Base-by-base conservation (phyloP, 768 basidiomycete genomes). In the Amanita subjunquillea region DNA sequence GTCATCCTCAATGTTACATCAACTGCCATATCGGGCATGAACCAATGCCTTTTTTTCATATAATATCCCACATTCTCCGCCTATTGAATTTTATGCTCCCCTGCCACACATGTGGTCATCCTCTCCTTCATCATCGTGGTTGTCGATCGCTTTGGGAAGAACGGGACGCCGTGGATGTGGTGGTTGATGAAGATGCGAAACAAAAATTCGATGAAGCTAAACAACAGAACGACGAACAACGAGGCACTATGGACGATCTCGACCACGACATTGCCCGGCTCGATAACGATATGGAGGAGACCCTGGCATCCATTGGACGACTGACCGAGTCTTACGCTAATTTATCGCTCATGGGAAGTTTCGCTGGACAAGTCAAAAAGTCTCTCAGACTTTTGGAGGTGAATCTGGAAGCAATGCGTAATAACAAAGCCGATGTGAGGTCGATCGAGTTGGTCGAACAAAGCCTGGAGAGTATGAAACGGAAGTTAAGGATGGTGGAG, bases 111-210 rank as follows among this genome's bases (percentile, higher is more conserved):
- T 37, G 36, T 3, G 20, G 23, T 2, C 43, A 44, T 27, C 27
- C 43, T n/a, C 22, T 13, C 15, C 13, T 15, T 6, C 23, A 44
- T 13, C 43, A 44, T 17, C n/a, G 32, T n/a, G 17, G 4, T 22
- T 30, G 34, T 37, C 34, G 20, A 32, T 37, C 7, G 4, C 34
- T 36, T 22, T 37, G 47, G 32, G 32, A 36, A 12, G 3, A 37
- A 37, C 20, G 10, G 34, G 47, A 36, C 12, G n/a, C 54, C n/a
- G 41, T 23, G n/a, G 47, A 58, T 39, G 34, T 15, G 3, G 27
- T 38, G 3, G 49, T 57, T 2, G 59, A 61, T 50, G 20, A 44
- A 6, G 48, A 57, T 3, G 55, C 56, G n/a, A 56, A 62, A 53
- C 8, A 40, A 25, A 51, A 57, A 17, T 63, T 50, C 38, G 39